Evolutionary conservation across 2,329 filamentous ascomycete species (phyloP), one percentile per base, ranked within the genome.

Genomic region (Cadophora sp.): DNA sequence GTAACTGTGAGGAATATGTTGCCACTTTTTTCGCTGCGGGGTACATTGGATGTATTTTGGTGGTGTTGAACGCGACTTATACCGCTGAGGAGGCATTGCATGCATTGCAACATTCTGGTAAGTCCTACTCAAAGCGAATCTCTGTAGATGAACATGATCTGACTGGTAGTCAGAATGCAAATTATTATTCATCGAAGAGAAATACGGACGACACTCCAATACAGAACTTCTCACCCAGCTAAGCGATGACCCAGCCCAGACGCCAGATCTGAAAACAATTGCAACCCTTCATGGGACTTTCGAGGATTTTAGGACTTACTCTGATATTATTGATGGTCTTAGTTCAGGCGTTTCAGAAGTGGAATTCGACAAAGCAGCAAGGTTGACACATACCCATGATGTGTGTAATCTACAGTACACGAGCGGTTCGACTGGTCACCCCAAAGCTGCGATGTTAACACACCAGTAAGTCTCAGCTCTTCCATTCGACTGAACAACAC

Each of bases 51-150:
- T 88, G 86, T 58, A 88, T 91, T 59, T 82, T 94, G 63, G 91
- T 94, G 27, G 92, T 94, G 51, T 81, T 94, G 73, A 94, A 94
- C 81, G 94, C 93, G 79, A 94, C 91, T 0, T 94, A 94, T 77
- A 94, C 92, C 1, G 85, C 89, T 3, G 87, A 86, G 1, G 92
- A 94, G 79, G 88, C 91, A 61, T 85, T 89, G 77, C 91, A 91
- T 78, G 92, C 90, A 4, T 79, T 94, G 34, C 85, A 86, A 63
- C 92, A 93, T 76, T 89, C 90, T n/a, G 88, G 89, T 91, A 79
- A 72, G 19, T 48, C 43, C 3, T 22, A 6, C 7, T 48, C 19
- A 48, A 22, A 2, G 12, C 12, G 5, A 8, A 22, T 22, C 7
- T 48, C 19, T 22, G 43, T 19, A 29, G 1, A 29, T n/a, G 19